phyloP scores from a whole-genome alignment of 441 rosid species.

The Theobroma grandiflorum region DNA sequence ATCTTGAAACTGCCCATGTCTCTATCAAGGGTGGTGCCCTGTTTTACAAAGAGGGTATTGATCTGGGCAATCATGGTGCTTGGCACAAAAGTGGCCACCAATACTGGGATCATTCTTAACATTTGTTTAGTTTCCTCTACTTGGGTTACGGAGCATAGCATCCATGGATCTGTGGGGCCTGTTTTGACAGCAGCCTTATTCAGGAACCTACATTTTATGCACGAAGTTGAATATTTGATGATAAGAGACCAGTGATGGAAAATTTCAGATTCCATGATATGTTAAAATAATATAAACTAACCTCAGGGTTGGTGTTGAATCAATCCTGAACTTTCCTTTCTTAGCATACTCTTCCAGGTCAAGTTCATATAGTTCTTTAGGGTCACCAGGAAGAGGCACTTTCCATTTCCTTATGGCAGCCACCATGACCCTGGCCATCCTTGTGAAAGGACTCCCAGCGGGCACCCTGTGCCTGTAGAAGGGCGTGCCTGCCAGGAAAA shows the following conservation, averaged over 20 bases:
- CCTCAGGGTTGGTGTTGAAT: conserved; percentile 70
- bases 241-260: background rate
- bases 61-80: conserved; percentile 75
- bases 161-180: conserved; percentile 59
- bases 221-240: background rate
- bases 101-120: conserved; percentile 80
- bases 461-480: conserved; percentile 80
- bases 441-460: conserved; percentile 72
- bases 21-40: conserved; percentile 78
- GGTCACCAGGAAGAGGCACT: conserved; percentile 50
- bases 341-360: conserved; percentile 57
- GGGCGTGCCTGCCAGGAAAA: conserved; percentile 77
- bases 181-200: conserved; percentile 73
- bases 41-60: conserved; percentile 80
- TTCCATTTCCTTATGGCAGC: conserved; percentile 71
- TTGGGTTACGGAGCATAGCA: conserved; percentile 74
- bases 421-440: conserved; percentile 77
- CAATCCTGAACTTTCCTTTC: conserved; percentile 64
- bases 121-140: conserved; percentile 94
- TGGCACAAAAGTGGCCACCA: conserved; percentile 71
- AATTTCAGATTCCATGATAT: background rate
- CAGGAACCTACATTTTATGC: conserved; percentile 57
- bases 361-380: conserved; percentile 62
- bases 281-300: conserved; percentile 17
- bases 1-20: conserved; percentile 68